Percentiles rank a stretch among this genome's conserved stretches.
phyloP scores from a whole-genome alignment of 371 early-diverging fungal genomes.

The Mortierella sp. region DNA sequence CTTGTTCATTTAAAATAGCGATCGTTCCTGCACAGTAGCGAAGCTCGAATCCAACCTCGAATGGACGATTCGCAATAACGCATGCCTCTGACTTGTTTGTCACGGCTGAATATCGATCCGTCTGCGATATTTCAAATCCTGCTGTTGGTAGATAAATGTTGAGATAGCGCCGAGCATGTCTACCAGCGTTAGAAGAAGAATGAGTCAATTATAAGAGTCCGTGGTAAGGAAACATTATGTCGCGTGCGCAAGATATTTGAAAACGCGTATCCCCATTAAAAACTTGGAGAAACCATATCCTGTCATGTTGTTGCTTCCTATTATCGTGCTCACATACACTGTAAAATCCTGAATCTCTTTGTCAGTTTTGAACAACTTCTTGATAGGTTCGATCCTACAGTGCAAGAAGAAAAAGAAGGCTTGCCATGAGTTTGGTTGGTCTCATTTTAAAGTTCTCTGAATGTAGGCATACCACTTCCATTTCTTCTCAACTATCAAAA shows the following conservation, averaged over 20 bases:
- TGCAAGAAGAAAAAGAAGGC: background rate
- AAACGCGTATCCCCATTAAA: background rate
- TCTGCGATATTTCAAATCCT: slow-evolving; percentile 85
- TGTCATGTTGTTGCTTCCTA: background rate
- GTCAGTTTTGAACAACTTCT: slow-evolving; percentile 19
- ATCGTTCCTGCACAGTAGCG: slow-evolving; percentile 84
- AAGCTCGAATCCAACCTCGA: slow-evolving; percentile 82
- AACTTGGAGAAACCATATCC: background rate
- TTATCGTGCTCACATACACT: slow-evolving; percentile 22
- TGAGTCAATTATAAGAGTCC: background rate
- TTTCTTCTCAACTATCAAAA: background rate
- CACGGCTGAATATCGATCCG: slow-evolving; percentile 76
- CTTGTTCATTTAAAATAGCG: slow-evolving; percentile 76
- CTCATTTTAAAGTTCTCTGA: background rate
- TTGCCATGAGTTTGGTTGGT: background rate
- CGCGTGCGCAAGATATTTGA: background rate
- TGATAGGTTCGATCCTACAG: slow-evolving; percentile 29
- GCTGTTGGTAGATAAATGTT: slow-evolving; percentile 87
- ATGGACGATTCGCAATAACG: slow-evolving; percentile 84
- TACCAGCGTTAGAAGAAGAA: slow-evolving; percentile 12
- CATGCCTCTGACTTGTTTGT: slow-evolving; percentile 86
- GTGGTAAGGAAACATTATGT: background rate
- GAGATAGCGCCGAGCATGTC: slow-evolving; percentile 74
- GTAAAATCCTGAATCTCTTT: slow-evolving; percentile 40
- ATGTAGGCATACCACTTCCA: background rate